Conservation (phyloP, 1,284 basidiomycete species). For the Amylostereum areolatum region DNA sequence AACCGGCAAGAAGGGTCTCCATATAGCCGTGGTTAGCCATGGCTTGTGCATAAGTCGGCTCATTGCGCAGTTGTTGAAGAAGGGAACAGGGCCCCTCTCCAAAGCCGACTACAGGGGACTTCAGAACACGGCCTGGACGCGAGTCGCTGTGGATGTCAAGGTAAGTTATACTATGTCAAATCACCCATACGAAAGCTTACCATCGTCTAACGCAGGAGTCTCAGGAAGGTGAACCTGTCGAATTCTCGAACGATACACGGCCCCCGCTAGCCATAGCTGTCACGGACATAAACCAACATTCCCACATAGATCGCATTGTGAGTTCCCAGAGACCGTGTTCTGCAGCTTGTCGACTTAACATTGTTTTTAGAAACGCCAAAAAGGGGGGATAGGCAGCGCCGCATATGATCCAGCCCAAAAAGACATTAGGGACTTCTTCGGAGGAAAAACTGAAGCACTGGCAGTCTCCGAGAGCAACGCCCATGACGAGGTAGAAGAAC, state of each 20-base stretch:
- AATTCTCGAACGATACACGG: slow-evolving; percentile 20
- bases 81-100: slow-evolving; percentile 21
- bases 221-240: slow-evolving; percentile 19
- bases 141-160: slow-evolving; percentile 43
- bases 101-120: slow-evolving; percentile 44
- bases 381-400: slow-evolving; percentile 70
- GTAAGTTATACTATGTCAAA: slow-evolving; percentile 23
- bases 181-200: neutral
- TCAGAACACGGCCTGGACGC: slow-evolving; percentile 68
- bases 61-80: slow-evolving; percentile 42
- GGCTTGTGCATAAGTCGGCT: slow-evolving; percentile 73
- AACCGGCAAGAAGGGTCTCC: slow-evolving; percentile 33
- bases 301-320: slow-evolving; percentile 54
- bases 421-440: slow-evolving; percentile 74
- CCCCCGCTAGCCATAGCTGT: slow-evolving; percentile 37
- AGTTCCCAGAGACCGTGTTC: slow-evolving; percentile 19
- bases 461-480: slow-evolving; percentile 25
- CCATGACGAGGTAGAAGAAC: slow-evolving; percentile 18
- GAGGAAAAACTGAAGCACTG: slow-evolving; percentile 31
- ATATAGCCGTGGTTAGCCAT: slow-evolving; percentile 76
- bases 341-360: slow-evolving; percentile 1
- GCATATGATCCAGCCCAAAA: slow-evolving; percentile 72
- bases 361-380: slow-evolving; percentile 55
- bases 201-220: slow-evolving; percentile 20
- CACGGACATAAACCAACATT: slow-evolving; percentile 47